A percentile compares a stretch with the other conserved stretches of the same genome.
These are phyloP conservation scores for Cladophialophora bantiana DNA, from an alignment of 2,329 filamentous ascomycete species.

Conservation along the genomic window DNA sequence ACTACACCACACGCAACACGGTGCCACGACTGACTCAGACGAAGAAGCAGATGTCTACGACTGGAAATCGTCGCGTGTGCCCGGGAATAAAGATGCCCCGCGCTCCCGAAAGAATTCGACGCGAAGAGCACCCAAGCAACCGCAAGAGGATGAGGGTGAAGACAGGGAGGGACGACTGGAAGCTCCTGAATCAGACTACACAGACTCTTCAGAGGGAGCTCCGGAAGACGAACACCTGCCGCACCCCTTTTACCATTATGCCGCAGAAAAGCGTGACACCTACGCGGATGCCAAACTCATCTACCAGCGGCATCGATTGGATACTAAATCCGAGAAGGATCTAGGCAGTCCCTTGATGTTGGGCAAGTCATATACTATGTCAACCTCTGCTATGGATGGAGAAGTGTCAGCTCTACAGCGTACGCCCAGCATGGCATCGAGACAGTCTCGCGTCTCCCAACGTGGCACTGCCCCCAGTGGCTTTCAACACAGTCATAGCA, in stretches of 20 bases:
- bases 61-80: constrained; percentile 34
- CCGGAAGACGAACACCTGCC: constrained; percentile 34
- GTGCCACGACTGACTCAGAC: constrained; percentile 36
- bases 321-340: constrained; percentile 48
- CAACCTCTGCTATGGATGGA: constrained; percentile 30
- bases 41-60: constrained; percentile 39
- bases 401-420: constrained; percentile 36
- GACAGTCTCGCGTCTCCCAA: constrained; percentile 37
- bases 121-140: constrained; percentile 22
- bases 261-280: constrained; percentile 91
- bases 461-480: constrained; percentile 28
- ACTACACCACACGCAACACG: constrained; percentile 27
- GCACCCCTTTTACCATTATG: constrained; percentile 84
- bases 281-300: constrained; percentile 95
- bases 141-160: constrained; percentile 24
- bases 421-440: constrained; percentile 40
- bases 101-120: constrained; percentile 17
- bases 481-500: constrained; percentile 25
- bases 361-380: constrained; percentile 44
- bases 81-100: constrained; percentile 28
- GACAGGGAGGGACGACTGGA: constrained; percentile 6
- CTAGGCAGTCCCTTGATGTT: constrained; percentile 43
- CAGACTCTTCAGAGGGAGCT: constrained; percentile 35
- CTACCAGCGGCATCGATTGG: constrained; percentile 85
- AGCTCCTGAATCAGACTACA: constrained; percentile 23